Evolutionary conservation across 1,139 yeast genomes (phyloP), one percentile per base, ranked within the genome.

Genomic region (Casaregolazyma lundiana): DNA sequence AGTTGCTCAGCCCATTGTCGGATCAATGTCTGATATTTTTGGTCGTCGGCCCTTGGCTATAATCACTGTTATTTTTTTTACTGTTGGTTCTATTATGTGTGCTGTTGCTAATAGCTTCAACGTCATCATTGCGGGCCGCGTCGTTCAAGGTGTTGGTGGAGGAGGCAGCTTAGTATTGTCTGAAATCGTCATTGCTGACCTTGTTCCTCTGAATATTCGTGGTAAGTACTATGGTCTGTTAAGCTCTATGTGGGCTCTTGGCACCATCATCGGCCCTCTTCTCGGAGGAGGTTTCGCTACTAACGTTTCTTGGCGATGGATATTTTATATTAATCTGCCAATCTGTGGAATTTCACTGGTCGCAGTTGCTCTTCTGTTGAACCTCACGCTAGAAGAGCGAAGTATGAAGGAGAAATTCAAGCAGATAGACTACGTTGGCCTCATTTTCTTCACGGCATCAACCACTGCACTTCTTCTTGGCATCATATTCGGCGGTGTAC

Each of bases 251-350:
- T 61, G 45, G 65, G 65, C 19, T 53, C 61, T 11, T 29, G 77
- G 82, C 0, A 70, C 79, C 20, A 82, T 83, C 1, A 58, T 74
- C 35, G 89, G 88, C 1, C 90, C 90, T 0, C 68, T 82, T 45
- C 62, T 82, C 37, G 88, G 89, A 13, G 89, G 89, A 20, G 81
- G 82, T 0, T 76, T 81, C 55, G 72, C 85, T 2, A 60, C 77
- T 6, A 70, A 76, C 44, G 80, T 77, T 1, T 69, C 79, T 13
- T 84, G 92, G 92, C 72, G 92, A 60, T 83, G 90, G 90, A 79
- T 86, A 55, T 84, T 84, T 62, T 84, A 79, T 62, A 72, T 84
- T 55, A 84, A 83, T 60, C 64, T 84, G 49, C 88, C 90, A 3
- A 66, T 82, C 40, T 85, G 86, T 15, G 89, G 84, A 0, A 52